Conservation (phyloP, 331 rosid species). For the Acacia pycnantha region DNA sequence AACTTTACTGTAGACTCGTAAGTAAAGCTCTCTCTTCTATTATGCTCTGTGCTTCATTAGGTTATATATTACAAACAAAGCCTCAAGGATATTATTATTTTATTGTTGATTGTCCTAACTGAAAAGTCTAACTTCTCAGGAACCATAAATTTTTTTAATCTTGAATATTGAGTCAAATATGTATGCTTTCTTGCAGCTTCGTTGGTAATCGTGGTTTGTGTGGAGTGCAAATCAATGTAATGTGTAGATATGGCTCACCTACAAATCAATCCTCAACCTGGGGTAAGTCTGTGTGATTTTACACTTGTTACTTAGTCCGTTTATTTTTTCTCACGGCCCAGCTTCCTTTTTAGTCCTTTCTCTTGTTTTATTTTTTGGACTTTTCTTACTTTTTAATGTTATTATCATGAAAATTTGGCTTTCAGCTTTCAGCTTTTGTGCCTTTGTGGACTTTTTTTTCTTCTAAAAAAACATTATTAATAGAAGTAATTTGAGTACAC, state of each 20-base stretch:
- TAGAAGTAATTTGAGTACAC: neutral
- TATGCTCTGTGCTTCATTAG: slow-evolving; percentile 16
- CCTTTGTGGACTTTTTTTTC: neutral
- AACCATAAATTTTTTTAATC: neutral
- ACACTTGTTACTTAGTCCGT: slow-evolving; percentile 17
- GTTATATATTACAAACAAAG: slow-evolving; percentile 20
- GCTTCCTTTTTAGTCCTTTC: neutral
- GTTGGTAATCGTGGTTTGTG: slow-evolving; percentile 93
- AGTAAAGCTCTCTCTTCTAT: slow-evolving; percentile 40
- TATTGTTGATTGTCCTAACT: slow-evolving; percentile 18
- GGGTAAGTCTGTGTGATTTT: slow-evolving; percentile 45
- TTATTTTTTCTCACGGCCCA: slow-evolving; percentile 13
- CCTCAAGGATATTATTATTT: neutral
- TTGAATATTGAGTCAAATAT: slow-evolving; percentile 27
- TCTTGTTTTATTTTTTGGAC: neutral
- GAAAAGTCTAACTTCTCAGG: neutral
- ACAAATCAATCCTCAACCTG: slow-evolving; percentile 43
- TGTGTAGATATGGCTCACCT: slow-evolving; percentile 66
- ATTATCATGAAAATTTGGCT: slow-evolving; percentile 4
- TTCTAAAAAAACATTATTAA: neutral
- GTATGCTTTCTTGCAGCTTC: slow-evolving; percentile 57
- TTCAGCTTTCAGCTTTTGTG: slow-evolving; percentile 26
- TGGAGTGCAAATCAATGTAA: slow-evolving; percentile 62
- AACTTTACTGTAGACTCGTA: slow-evolving; percentile 80
- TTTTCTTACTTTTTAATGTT: neutral